These are phyloP conservation scores for Apiospora rasikravindrae DNA, from an alignment of 2,329 filamentous ascomycete genomes.

Conservation along the genomic window DNA sequence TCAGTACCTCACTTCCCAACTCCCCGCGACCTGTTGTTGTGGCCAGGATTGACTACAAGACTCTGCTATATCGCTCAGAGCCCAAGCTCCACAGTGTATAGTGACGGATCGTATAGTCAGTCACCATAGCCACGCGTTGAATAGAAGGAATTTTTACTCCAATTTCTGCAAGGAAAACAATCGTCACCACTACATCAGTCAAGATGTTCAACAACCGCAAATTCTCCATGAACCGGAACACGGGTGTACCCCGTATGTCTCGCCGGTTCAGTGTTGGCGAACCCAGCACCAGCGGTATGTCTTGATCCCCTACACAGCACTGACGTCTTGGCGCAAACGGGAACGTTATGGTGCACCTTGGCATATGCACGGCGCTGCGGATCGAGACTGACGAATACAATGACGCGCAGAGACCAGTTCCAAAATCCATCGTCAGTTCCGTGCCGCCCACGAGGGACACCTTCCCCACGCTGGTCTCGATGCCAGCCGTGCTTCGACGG, in stretches of 20 bases:
- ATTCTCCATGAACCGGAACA: constrained; percentile 71
- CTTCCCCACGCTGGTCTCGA: constrained; percentile 90
- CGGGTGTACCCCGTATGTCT: constrained; percentile 61
- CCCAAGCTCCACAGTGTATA: constrained; percentile 1
- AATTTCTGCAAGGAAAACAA: background rate
- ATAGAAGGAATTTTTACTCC: background rate
- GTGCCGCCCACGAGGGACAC: constrained; percentile 88
- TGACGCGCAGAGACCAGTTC: constrained; percentile 73
- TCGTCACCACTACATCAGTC: constrained; percentile 27
- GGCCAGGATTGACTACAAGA: background rate
- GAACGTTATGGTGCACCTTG: background rate
- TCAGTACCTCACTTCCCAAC: background rate
- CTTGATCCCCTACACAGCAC: background rate
- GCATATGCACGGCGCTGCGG: background rate
- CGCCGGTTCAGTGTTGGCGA: constrained; percentile 66
- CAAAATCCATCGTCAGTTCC: constrained; percentile 87
- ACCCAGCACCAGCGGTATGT: constrained; percentile 61
- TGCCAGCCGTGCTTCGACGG: constrained; percentile 84
- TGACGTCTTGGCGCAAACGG: constrained; percentile 13
- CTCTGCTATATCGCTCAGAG: background rate
- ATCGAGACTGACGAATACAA: background rate
- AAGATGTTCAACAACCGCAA: constrained; percentile 63
- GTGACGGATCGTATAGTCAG: background rate
- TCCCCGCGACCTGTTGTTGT: background rate
- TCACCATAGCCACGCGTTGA: background rate